Evolutionary conservation across 2,329 filamentous ascomycete genomes (phyloP), one percentile per base, ranked within the genome.

Genomic region (Chaetomiaceae sp.): DNA sequence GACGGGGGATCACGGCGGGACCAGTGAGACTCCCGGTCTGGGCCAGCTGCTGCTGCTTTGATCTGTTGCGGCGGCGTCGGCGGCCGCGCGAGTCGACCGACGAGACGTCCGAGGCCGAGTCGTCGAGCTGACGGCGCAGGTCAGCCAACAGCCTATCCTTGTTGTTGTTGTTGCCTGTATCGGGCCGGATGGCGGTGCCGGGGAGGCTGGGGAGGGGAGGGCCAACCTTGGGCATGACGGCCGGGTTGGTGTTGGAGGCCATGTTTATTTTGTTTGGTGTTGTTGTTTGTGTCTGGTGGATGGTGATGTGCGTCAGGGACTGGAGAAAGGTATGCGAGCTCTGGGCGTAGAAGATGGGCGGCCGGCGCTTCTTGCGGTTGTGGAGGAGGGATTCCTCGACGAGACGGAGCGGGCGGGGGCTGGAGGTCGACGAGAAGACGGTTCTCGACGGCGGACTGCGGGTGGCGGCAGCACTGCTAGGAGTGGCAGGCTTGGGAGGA

Each of bases 101-200:
- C 5, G 58, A 67, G 30, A 55, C 63, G 20, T 60, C 59, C 5
- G 64, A 62, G 12, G 57, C 56, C n/a, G 62, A 62, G 23, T 66
- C 64, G 49, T 62, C 56, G 54, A 61, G 54, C 58, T 61, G 58
- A 39, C 57, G 57, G 4, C 55, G 45, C 34, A 59, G 47, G 53
- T 61, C 54, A 56, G 59, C 51, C 31, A 60, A 47, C 8, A 59
- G 47, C 45, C 56, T 55, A 19, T 60, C 58, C 44, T 60, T 38
- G 46, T 47, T 21, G 8, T n/a, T n/a, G 30, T 12, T n/a, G 30
- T 12, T 12, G n/a, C n/a, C n/a, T n/a, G n/a, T n/a, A 7, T 33
- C 43, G 16, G 45, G 37, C 33, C 46, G 39, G 30, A 44, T 23
- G 17, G 51, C 44, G 12, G 45, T 44, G 23, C 35, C 30, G 35